Evolutionary conservation across 2,329 filamentous ascomycete genomes (phyloP).

Genomic region (Trichoderma sp.): DNA sequence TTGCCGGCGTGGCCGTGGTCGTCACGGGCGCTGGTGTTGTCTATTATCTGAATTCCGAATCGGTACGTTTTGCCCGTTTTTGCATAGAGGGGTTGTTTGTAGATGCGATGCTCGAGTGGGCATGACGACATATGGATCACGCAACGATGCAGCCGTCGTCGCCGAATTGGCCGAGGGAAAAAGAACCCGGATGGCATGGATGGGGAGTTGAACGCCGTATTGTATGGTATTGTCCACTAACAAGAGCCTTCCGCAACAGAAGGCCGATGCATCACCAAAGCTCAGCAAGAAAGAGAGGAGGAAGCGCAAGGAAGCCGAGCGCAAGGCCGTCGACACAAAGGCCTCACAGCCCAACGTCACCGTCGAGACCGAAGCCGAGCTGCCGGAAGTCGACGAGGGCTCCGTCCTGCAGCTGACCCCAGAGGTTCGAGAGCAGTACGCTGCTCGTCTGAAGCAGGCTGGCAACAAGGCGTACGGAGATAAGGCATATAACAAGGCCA

Average conservation of each 20-base stretch:
- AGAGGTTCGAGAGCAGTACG: constrained; percentile 79
- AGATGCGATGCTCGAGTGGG: constrained; percentile 5
- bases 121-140: constrained; percentile 14
- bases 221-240: constrained; percentile 3
- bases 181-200: neutral
- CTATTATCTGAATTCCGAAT: constrained; percentile 74
- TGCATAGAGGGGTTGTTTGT: neutral
- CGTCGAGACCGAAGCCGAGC: constrained; percentile 60
- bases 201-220: neutral
- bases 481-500: constrained; percentile 91
- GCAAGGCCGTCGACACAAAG: constrained; percentile 48
- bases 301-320: constrained; percentile 77
- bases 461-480: constrained; percentile 95
- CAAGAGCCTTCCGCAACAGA: constrained; percentile 31
- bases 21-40: constrained; percentile 87
- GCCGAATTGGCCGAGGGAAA: neutral
- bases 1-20: constrained; percentile 89
- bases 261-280: constrained; percentile 58
- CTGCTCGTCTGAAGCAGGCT: constrained; percentile 86
- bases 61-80: constrained; percentile 40
- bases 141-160: neutral
- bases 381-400: constrained; percentile 64
- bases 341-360: constrained; percentile 47
- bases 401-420: constrained; percentile 50
- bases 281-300: constrained; percentile 85